phyloP scores from a whole-genome alignment of 2,329 filamentous ascomycete genomes.

The Gaeumannomyces tritici region DNA sequence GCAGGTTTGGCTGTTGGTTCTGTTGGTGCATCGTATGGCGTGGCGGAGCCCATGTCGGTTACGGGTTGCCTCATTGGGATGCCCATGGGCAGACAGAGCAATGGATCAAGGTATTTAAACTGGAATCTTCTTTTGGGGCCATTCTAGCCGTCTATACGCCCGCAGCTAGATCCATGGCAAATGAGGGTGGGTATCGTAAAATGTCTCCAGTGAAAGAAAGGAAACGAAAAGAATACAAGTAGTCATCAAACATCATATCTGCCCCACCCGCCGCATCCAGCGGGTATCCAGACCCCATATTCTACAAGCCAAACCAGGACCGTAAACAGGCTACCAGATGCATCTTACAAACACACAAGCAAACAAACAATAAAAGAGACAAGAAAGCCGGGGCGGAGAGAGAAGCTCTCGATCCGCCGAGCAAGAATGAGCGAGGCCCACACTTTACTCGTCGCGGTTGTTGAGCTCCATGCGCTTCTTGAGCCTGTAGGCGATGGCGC shows the following conservation, averaged over 20 bases:
- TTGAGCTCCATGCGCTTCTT: constrained; percentile 19
- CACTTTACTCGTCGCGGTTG: background rate
- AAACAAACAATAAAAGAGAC: background rate
- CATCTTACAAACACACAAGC: background rate
- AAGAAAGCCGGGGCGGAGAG: background rate
- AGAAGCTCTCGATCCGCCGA: background rate
- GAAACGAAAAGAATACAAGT: background rate
- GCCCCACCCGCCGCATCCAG: background rate
- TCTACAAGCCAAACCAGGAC: background rate
- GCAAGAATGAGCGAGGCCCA: too few relatives aligned
- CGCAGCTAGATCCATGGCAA: background rate
- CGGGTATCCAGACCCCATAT: background rate
- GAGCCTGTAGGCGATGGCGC: constrained; percentile 45
- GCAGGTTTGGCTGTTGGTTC: too few relatives aligned
- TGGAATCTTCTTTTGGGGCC: background rate
- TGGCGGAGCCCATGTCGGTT: too few relatives aligned
- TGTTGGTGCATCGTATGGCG: too few relatives aligned
- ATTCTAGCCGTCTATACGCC: background rate
- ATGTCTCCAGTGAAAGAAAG: too few relatives aligned
- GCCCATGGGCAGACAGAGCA: too few relatives aligned
- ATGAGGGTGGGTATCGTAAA: background rate
- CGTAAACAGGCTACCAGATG: background rate
- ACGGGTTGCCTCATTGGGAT: too few relatives aligned
- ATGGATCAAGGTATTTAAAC: too few relatives aligned
- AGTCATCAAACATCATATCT: background rate